Evolutionary conservation across 495 filamentous ascomycete species (phyloP).

Genomic region (Penicillium ochrochloron): DNA sequence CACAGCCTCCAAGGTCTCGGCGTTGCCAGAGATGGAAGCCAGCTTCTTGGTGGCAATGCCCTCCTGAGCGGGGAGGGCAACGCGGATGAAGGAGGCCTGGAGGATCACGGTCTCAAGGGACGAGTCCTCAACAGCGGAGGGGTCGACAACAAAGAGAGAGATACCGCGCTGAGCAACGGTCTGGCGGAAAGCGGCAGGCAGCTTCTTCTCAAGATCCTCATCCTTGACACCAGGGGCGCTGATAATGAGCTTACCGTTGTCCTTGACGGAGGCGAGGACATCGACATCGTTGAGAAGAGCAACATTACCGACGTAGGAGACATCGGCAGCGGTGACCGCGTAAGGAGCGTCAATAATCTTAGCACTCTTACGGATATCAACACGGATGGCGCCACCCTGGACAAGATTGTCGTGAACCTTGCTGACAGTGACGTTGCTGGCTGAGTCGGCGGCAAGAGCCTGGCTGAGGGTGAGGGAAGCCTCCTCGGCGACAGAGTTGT

Average conservation of each 20-base stretch:
- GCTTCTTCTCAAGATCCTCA: conserved; percentile 88
- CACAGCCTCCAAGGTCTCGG: conserved; percentile 60
- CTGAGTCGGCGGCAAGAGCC: conserved; percentile 73
- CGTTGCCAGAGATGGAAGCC: conserved; percentile 57
- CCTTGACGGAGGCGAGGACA: conserved; percentile 70
- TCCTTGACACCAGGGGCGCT: conserved; percentile 78
- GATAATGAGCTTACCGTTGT: conserved; percentile 72
- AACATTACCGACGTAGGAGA: conserved; percentile 76
- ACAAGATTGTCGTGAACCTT: conserved; percentile 82
- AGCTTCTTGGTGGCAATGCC: conserved; percentile 58
- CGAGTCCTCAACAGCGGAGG: conserved; percentile 61
- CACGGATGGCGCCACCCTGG: conserved; percentile 81
- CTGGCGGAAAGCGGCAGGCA: conserved; percentile 68
- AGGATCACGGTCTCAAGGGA: conserved; percentile 64
- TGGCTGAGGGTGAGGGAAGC: conserved; percentile 70
- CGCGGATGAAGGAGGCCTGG: conserved; percentile 80
- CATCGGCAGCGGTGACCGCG: conserved; percentile 75
- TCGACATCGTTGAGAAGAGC: conserved; percentile 78
- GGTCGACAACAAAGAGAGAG: conserved; percentile 74
- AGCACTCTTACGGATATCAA: conserved; percentile 82
- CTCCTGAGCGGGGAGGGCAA: conserved; percentile 65
- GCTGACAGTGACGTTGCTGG: conserved; percentile 76
- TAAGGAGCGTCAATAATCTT: conserved; percentile 85
- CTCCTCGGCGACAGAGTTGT: conserved; percentile 67
- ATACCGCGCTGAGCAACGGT: conserved; percentile 68